These are phyloP conservation scores for Pyracantha coccinea DNA, from an alignment of 331 rosid genomes.

Conservation along the genomic window DNA sequence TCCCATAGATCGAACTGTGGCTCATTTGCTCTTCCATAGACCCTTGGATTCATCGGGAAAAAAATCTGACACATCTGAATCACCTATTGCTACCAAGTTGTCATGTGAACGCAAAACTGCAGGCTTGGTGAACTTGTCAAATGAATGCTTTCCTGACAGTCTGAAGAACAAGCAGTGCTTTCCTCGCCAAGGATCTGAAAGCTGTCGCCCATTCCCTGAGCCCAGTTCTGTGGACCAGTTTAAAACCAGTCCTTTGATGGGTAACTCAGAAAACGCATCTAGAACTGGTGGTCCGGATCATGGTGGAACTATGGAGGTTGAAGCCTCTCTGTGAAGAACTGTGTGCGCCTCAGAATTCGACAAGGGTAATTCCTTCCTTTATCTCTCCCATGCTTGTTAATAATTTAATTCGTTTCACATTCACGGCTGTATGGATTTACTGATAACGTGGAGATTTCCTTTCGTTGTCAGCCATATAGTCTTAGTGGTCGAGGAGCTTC, in stretches of 20 bases:
- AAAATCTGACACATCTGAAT: conserved; percentile 37
- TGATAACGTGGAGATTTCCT: conserved; percentile 34
- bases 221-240: conserved; percentile 27
- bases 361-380: conserved; percentile 51
- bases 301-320: conserved; percentile 35
- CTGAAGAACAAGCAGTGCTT: conserved; percentile 24
- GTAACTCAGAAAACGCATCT: conserved; percentile 47
- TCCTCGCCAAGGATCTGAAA: conserved; percentile 32
- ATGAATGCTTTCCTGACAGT: conserved; percentile 28
- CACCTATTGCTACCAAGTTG: conserved; percentile 35
- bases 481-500: not conserved
- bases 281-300: conserved; percentile 28
- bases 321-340: conserved; percentile 48
- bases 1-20: conserved; percentile 81
- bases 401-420: not conserved
- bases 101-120: conserved; percentile 29
- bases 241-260: conserved; percentile 38
- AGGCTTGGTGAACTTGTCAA: conserved; percentile 24
- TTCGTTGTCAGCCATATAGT: conserved; percentile 19
- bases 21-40: conserved; percentile 83
- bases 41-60: conserved; percentile 48
- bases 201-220: conserved; percentile 22
- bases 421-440: conserved; percentile 21
- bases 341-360: not conserved
- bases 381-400: conserved; percentile 24